Percentiles rank a stretch among this genome's conserved stretches.
Evolutionary conservation across 495 filamentous ascomycete genomes (phyloP).

Genomic region (Lasiosphaeria hispida): DNA sequence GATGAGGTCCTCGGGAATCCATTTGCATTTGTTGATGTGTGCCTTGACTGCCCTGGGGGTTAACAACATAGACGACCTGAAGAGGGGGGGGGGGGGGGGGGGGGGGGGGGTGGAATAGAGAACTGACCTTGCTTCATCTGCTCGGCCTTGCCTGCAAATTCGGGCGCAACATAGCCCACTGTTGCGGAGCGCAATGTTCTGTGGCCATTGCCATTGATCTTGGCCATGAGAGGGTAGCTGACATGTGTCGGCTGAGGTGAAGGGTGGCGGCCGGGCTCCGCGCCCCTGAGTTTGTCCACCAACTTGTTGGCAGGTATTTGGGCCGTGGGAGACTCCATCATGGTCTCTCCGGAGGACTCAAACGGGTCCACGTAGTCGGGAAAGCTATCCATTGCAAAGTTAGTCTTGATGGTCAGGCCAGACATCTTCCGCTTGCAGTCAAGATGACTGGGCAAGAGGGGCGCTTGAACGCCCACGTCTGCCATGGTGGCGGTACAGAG

Average conservation of each 20-base stretch:
- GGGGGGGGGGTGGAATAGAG: neutral
- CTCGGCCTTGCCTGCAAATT: conserved; percentile 88
- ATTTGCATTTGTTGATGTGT: conserved; percentile 52
- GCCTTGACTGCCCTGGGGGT: conserved; percentile 37
- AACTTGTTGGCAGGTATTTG: conserved; percentile 32
- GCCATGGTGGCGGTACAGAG: conserved; percentile 22
- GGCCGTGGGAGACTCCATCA: conserved; percentile 26
- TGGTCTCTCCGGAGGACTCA: conserved; percentile 34
- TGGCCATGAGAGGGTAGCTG: conserved; percentile 64
- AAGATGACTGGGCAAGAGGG: conserved; percentile 12
- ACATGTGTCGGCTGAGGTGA: conserved; percentile 92
- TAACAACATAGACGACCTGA: conserved; percentile 14
- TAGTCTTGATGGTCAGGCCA: conserved; percentile 44
- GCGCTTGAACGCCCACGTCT: conserved; percentile 16
- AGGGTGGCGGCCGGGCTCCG: conserved; percentile 51
- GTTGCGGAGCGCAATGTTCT: conserved; percentile 80
- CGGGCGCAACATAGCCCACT: conserved; percentile 92
- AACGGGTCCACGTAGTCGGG: conserved; percentile 39
- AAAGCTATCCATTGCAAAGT: conserved; percentile 42
- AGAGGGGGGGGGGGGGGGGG: neutral
- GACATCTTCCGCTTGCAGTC: conserved; percentile 29
- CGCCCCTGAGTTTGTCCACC: conserved; percentile 32
- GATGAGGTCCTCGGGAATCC: conserved; percentile 82
- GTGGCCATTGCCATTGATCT: conserved; percentile 55
- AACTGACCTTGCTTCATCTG: conserved; percentile 85